Base-by-base conservation (phyloP, 352 stramenopile genomes). In the Peronospora farinosa region DNA sequence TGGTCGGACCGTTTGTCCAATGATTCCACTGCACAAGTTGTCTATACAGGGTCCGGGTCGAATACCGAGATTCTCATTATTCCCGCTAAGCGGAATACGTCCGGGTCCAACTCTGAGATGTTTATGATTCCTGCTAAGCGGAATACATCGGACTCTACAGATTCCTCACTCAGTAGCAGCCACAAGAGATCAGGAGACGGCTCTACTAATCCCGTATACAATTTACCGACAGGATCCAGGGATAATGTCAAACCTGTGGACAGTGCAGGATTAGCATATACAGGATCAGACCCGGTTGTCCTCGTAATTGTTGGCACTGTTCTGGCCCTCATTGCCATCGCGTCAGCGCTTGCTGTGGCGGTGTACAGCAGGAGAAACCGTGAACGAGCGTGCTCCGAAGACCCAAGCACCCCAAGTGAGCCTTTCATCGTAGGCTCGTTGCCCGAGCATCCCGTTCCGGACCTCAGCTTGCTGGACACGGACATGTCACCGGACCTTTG, bases 1-100 rank as follows among this genome's bases (percentile, higher is more conserved):
- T 82, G 71, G 68, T 61, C 60, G 10, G 38, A 65, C 0, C 27
- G 73, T 36, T 57, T 82, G 33, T 38, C 52, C 27, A 78, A 75
- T 35, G 63, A 62, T 16, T 61, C 63, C n/a, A 77, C 54, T 7
- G 68, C 72, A 27, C 65, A 60, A 32, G 71, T 82, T 63, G 35
- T 71, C 15, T 74, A 77, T 49, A 25, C 57, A 52, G 60, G 67
- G 4, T 67, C 63, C 5, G 55, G 62, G 10, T 70, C 66, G 5
- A 58, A 41, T 13, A 51, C 61, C 39, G 54, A 71, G 39, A 60
- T 75, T 45, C 41, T 75, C 3, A 50, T 75, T 21, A 42, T 72
- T 21, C 63, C 66, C 1, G 47, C 64, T n/a, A 53, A 56, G 30
- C 51, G 52, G 17, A 49, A 30, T 7, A 35, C 47, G 32, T 54